A percentile compares a stretch with the other conserved stretches of the same genome.
Conservation (phyloP, 495 filamentous ascomycete genomes). For the Aspergillus homomorphus region DNA sequence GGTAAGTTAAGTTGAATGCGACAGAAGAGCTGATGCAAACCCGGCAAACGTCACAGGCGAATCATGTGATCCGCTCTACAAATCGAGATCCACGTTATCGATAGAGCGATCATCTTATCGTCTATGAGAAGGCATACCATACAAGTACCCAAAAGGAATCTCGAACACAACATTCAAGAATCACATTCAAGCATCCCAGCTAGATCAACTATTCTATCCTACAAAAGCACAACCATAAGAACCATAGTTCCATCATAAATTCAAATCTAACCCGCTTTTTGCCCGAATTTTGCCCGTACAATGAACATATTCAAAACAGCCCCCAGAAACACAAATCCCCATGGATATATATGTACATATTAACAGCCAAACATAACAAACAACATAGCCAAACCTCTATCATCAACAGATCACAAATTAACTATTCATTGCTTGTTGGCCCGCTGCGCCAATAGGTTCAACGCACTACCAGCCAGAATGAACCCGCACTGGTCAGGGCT, state of each 20-base stretch:
- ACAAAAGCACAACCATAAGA: neutral
- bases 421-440: neutral
- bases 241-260: neutral
- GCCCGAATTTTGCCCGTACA: neutral
- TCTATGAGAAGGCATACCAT: neutral
- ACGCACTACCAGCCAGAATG: conserved; percentile 86
- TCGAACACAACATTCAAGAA: too few species aligned
- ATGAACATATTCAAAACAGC: neutral
- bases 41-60: neutral
- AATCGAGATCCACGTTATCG: neutral
- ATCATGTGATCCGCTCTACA: neutral
- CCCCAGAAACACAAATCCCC: neutral
- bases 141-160: too few species aligned
- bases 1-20: neutral
- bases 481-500: conserved; percentile 86
- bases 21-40: neutral
- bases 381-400: neutral
- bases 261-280: neutral
- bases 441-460: conserved; percentile 75
- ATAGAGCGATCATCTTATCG: neutral
- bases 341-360: neutral
- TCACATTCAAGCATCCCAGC: too few species aligned
- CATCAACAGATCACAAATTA: neutral
- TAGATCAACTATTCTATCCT: too few species aligned
- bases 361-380: neutral